Evolutionary conservation across 164 flowering plant genomes (phyloP).

Genomic region (Stephania japonica): DNA sequence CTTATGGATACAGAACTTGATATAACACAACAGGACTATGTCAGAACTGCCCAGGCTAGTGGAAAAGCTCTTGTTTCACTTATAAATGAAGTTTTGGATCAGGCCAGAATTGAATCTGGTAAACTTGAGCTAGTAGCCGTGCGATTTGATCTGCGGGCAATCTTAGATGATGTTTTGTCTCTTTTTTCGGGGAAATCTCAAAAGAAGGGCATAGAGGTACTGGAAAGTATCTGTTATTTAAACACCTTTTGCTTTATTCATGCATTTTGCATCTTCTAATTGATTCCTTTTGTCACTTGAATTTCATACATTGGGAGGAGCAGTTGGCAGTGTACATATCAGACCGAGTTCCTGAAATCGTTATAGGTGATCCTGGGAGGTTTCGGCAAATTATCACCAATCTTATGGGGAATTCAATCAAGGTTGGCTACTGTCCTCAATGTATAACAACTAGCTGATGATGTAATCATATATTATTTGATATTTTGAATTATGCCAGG

Average conservation of each 20-base stretch:
- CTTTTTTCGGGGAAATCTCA: slow-evolving; percentile 92
- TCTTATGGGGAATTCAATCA: slow-evolving; percentile 94
- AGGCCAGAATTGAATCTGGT: slow-evolving; percentile 93
- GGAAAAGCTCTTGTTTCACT: slow-evolving; percentile 89
- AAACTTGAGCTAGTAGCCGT: slow-evolving; percentile 94
- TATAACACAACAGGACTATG: slow-evolving; percentile 86
- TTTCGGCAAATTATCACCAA: slow-evolving; percentile 91
- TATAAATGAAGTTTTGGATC: slow-evolving; percentile 89
- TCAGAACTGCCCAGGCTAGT: slow-evolving; percentile 84
- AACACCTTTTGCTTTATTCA: neutral
- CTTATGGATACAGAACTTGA: slow-evolving; percentile 90
- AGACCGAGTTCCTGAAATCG: slow-evolving; percentile 65
- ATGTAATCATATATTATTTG: neutral
- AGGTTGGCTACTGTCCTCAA: slow-evolving; percentile 47
- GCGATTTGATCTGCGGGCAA: slow-evolving; percentile 63
- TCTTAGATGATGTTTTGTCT: slow-evolving; percentile 83
- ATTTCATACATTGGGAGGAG: slow-evolving; percentile 18
- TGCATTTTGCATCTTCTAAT: slow-evolving; percentile 3
- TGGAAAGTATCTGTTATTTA: neutral
- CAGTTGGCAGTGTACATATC: slow-evolving; percentile 88
- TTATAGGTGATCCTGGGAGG: slow-evolving; percentile 92
- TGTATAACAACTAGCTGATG: neutral
- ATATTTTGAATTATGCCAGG: too few relatives aligned
- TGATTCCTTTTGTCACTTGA: slow-evolving; percentile 6
- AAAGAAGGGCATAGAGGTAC: slow-evolving; percentile 88